Evolutionary conservation across 1,284 basidiomycete genomes (phyloP), one percentile per base, ranked within the genome.

Genomic region (Cryptococcus depauperatus): DNA sequence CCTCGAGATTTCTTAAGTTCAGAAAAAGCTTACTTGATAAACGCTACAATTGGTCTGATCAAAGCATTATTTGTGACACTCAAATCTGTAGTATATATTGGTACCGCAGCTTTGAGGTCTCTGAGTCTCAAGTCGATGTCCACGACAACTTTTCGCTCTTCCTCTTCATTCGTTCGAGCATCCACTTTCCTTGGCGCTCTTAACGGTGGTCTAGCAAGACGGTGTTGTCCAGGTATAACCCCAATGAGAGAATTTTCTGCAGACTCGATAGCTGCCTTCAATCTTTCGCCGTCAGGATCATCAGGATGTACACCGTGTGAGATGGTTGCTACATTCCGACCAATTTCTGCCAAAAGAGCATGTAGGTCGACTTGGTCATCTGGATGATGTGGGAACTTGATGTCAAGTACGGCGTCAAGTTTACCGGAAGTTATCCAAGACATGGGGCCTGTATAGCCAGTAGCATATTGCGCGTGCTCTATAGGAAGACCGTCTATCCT

Each of bases 401-500:
- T 91, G 71, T 99, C 93, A 16, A 97, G 79, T 3, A 99, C 95
- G 3, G 91, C 85, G 61, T 99, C 93, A 26, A 96, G 80, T 70
- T 93, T 93, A 38, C 95, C 95, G 0, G 90, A 88, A 11, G 29
- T 30, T 54, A 99, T 90, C 93, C 95, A 98, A 4, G 88, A 89
- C 50, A 97, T 82, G 4, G 93, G 91, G 0, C 93, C 90, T 1
- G 70, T 69, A 50, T 81, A 79, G 4, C 83, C 83, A 2, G 83
- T 81, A 41, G 85, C 83, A 41, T 83, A 82, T 71, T 97, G 89
- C 35, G 96, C 76, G 64, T 99, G 93, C 70, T 99, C 95, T 58
- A 99, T 84, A 51, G 89, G 92, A 41, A 98, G 82, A 18, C 95
- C 93, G 65, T 99, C 93, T 47, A 98, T 91, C 11, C 93, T 82